A percentile compares a stretch with the other conserved stretches of the same genome.
Evolutionary conservation across 768 basidiomycete species (phyloP).

Genomic region (Amanita molliuscula): DNA sequence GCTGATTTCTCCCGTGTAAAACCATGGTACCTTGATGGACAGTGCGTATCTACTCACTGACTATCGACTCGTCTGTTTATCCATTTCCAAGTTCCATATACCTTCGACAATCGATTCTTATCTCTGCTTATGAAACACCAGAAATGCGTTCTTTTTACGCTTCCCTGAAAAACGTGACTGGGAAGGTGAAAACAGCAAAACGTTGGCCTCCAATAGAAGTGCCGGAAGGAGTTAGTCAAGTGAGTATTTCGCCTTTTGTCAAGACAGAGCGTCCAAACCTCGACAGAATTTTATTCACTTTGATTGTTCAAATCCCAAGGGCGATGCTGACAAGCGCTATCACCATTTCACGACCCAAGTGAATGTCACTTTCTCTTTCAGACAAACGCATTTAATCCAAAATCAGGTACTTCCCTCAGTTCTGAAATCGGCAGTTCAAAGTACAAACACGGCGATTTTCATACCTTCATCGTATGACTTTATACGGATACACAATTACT

Average conservation of each 20-base stretch:
- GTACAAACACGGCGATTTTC: constrained; percentile 79
- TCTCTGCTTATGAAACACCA: constrained; percentile 84
- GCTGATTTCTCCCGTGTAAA: constrained; percentile 96
- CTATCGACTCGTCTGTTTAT: neutral
- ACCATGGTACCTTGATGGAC: constrained; percentile 94
- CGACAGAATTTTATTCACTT: constrained; percentile 63
- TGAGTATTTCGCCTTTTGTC: constrained; percentile 18
- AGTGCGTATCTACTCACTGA: constrained; percentile 43
- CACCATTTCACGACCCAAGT: constrained; percentile 83
- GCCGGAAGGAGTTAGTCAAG: constrained; percentile 78
- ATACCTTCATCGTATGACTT: constrained; percentile 96
- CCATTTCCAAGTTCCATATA: constrained; percentile 52
- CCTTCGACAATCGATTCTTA: constrained; percentile 81
- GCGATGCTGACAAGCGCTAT: constrained; percentile 84
- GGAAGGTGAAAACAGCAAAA: constrained; percentile 65
- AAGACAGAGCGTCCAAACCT: neutral
- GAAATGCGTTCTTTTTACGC: constrained; percentile 80
- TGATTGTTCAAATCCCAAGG: constrained; percentile 56
- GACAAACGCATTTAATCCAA: neutral
- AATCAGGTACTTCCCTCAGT: constrained; percentile 67
- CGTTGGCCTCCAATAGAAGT: constrained; percentile 68
- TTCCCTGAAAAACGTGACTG: constrained; percentile 67
- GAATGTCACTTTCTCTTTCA: neutral
- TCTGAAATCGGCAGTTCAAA: constrained; percentile 89
- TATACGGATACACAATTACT: constrained; percentile 80